phyloP scores from a whole-genome alignment of 2,329 filamentous ascomycete species.

The Metarhizium anisopliae region DNA sequence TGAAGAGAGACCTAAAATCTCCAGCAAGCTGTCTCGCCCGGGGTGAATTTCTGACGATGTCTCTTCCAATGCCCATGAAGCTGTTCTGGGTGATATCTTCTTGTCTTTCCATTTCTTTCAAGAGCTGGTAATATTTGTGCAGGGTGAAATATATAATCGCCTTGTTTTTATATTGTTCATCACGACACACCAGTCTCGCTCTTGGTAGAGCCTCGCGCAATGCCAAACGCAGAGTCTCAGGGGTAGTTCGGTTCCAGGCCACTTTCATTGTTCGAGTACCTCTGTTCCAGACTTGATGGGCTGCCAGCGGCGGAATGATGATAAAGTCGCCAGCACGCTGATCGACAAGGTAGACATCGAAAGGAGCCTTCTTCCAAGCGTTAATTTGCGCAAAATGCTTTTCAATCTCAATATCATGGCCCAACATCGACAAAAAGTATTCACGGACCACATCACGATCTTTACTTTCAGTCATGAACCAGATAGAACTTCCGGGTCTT shows the following conservation, averaged over 20 bases:
- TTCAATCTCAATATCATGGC: conserved; percentile 94
- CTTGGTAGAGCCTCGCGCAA: conserved; percentile 81
- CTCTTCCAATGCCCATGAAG: conserved; percentile 37
- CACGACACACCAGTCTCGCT: conserved; percentile 83
- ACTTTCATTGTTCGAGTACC: conserved; percentile 95
- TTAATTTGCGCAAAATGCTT: conserved; percentile 94
- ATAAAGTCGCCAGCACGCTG: conserved; percentile 89
- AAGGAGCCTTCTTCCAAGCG: conserved; percentile 90
- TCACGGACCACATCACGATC: conserved; percentile 85
- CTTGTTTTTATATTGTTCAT: conserved; percentile 99
- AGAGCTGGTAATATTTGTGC: conserved; percentile 62
- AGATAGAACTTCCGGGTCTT: conserved; percentile 80
- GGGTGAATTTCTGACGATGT: conserved; percentile 31
- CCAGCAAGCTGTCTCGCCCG: conserved; percentile 61
- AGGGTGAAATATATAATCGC: conserved; percentile 87
- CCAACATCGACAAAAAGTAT: conserved; percentile 86
- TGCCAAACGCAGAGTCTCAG: conserved; percentile 81
- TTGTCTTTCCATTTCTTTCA: conserved; percentile 43
- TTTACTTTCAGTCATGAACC: conserved; percentile 98
- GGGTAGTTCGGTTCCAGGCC: conserved; percentile 93
- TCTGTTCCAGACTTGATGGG: conserved; percentile 97
- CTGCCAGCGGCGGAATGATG: conserved; percentile 82
- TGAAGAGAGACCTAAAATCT: conserved; percentile 76
- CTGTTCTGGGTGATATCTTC: conserved; percentile 35
- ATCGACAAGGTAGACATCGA: conserved; percentile 86